Base-by-base conservation (phyloP, 2,329 filamentous ascomycete species). In the Taxawa tesnikishii region DNA sequence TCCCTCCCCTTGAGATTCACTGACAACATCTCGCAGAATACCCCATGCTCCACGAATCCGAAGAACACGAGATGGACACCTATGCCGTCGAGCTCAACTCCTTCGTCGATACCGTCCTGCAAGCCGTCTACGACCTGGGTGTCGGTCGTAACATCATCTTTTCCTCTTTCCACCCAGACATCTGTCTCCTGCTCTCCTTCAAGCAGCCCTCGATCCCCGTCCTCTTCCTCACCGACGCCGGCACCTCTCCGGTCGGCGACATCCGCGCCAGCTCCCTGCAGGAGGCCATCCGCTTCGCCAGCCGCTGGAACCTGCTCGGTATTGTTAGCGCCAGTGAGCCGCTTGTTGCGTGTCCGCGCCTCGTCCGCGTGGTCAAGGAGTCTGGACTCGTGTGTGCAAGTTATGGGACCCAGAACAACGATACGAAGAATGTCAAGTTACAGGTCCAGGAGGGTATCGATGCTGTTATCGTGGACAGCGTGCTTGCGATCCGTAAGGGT, bases 171-270 rank as follows among this genome's bases (percentile, higher is more conserved):
- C 94, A 96, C 58, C 90, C 90, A 0, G 90, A 98, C 48, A 85
- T 98, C 28, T 98, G 90, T 53, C 70, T 98, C 10, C 75, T 94
- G 43, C 65, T 96, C 25, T 90, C 81, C 34, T 94, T 94, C 68
- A 98, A 98, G 63, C 90, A 98, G 61, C 88, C 88, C 2, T 92
- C 82, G 27, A 94, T 94, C 34, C 92, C 90, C 0, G 85, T 98
- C 38, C 65, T 98, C 40, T 98, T 98, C 62, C 68, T 98, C 25
- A 92, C 81, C 0, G 90, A 98, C 47, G 83, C 85, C 0, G 90
- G 88, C 0, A 77, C 75, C n/a, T 70, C 62, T 12, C 67, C 74
- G 1, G 85, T 93, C 3, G 84, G 84, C 16, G 90, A 98, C 51
- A 81, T 96, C 36, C 70, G 90, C 11, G 88, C 90, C 0, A 85